phyloP scores from a whole-genome alignment of 2,329 filamentous ascomycete genomes.

The Colletotrichum sidae region DNA sequence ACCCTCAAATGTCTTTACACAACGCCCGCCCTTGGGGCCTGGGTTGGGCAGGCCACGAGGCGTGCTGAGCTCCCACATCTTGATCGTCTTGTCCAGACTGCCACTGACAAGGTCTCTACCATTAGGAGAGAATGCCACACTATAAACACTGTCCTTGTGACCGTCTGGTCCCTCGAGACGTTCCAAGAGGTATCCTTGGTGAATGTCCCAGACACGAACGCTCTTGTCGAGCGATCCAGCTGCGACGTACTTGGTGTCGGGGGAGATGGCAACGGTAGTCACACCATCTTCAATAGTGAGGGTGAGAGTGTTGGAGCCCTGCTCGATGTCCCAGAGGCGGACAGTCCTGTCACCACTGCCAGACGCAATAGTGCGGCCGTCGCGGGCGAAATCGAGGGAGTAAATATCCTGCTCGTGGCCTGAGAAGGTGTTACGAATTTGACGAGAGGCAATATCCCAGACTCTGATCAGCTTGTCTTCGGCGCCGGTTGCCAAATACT shows the following conservation, averaged over 20 bases:
- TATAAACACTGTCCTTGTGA: conserved; percentile 97
- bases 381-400: conserved; percentile 92
- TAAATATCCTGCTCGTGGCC: conserved; percentile 99
- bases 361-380: conserved; percentile 93
- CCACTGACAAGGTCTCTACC: conserved; percentile 94
- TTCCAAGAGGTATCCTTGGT: conserved; percentile 86
- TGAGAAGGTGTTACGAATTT: conserved; percentile 92
- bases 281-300: conserved; percentile 96
- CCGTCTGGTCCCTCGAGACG: conserved; percentile 92
- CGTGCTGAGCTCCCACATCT: conserved; percentile 95
- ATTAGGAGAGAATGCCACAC: conserved; percentile 93
- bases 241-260: conserved; percentile 92
- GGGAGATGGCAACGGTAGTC: conserved; percentile 96
- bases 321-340: conserved; percentile 94
- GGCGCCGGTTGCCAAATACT: conserved; percentile 92
- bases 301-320: conserved; percentile 82
- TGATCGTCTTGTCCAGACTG: conserved; percentile 97
- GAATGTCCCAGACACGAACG: conserved; percentile 95
- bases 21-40: conserved; percentile 86
- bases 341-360: conserved; percentile 96
- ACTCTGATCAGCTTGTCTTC: conserved; percentile 98
- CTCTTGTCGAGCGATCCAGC: conserved; percentile 97
- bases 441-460: conserved; percentile 89
- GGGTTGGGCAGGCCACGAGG: conserved; percentile 75
- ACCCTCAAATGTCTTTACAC: conserved; percentile 95